A percentile compares a stretch with the other conserved stretches of the same genome.
phyloP scores from a whole-genome alignment of 78 protist genomes.

The Dictyostelium capitatum region DNA sequence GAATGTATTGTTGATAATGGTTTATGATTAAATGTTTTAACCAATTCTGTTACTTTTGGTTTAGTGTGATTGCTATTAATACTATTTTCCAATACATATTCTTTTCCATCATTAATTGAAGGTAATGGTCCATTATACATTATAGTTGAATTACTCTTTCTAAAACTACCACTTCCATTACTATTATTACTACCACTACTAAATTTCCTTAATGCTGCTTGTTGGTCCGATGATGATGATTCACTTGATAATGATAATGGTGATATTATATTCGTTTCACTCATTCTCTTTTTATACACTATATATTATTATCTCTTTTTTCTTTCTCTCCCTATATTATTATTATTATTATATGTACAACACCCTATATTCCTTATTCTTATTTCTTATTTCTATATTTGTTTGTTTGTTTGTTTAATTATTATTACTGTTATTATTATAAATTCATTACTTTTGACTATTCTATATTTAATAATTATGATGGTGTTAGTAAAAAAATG shows the following conservation, averaged over 20 bases:
- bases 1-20: neutral
- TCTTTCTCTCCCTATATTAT: neutral
- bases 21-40: constrained; percentile 5
- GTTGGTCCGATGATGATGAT: neutral
- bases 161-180: neutral
- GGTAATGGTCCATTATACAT: constrained; percentile 4
- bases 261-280: neutral
- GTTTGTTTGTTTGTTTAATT: too few species aligned
- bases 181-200: constrained; percentile 15
- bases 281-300: neutral
- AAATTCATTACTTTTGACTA: too few species aligned
- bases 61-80: neutral
- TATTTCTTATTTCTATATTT: too few species aligned
- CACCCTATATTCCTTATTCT: neutral
- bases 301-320: too few species aligned
- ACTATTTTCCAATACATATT: neutral
- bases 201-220: neutral
- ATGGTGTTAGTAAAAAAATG: too few species aligned
- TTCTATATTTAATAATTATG: too few species aligned
- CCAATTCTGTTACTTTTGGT: constrained; percentile 17
- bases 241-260: constrained; percentile 40
- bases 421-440: too few species aligned
- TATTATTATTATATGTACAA: neutral
- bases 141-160: neutral
- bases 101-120: neutral